Evolutionary conservation across 1,284 basidiomycete species (phyloP).

Genomic region (Cryptococcus hybrid): DNA sequence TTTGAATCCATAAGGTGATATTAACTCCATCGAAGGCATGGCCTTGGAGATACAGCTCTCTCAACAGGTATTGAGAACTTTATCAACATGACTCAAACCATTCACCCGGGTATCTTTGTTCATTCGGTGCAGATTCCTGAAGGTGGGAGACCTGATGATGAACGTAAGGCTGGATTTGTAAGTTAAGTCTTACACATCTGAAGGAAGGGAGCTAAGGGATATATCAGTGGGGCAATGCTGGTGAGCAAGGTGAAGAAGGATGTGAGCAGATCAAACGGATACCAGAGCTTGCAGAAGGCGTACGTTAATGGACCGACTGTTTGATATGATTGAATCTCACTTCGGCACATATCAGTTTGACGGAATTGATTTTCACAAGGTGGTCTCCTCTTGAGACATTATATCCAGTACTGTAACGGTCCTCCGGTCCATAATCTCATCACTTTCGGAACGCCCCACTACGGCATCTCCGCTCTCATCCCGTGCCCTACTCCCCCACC

Average conservation of each 20-base stretch:
- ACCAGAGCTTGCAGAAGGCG: slow-evolving; percentile 66
- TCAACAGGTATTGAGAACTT: slow-evolving; percentile 59
- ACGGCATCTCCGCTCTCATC: slow-evolving; percentile 47
- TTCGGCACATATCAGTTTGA: slow-evolving; percentile 58
- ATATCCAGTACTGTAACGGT: slow-evolving; percentile 77
- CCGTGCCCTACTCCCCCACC: slow-evolving; percentile 48
- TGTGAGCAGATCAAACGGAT: slow-evolving; percentile 63
- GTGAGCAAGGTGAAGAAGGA: slow-evolving; percentile 28
- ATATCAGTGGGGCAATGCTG: slow-evolving; percentile 40
- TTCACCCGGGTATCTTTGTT: slow-evolving; percentile 81
- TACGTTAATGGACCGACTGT: slow-evolving; percentile 14
- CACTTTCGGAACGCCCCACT: slow-evolving; percentile 59
- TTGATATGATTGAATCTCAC: neutral
- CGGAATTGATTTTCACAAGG: slow-evolving; percentile 89
- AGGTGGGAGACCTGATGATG: slow-evolving; percentile 59
- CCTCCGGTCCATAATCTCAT: slow-evolving; percentile 81
- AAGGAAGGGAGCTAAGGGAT: neutral
- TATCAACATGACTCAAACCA: slow-evolving; percentile 61
- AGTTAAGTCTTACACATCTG: slow-evolving; percentile 41
- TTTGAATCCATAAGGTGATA: neutral
- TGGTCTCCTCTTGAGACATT: slow-evolving; percentile 88
- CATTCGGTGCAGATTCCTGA: slow-evolving; percentile 74
- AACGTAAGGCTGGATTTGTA: slow-evolving; percentile 77
- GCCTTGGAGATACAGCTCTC: slow-evolving; percentile 66
- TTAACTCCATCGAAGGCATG: slow-evolving; percentile 60